Percentiles rank a stretch among this genome's conserved stretches.
Conservation (phyloP, 345 rosid species). For the Euclidium syriacum region DNA sequence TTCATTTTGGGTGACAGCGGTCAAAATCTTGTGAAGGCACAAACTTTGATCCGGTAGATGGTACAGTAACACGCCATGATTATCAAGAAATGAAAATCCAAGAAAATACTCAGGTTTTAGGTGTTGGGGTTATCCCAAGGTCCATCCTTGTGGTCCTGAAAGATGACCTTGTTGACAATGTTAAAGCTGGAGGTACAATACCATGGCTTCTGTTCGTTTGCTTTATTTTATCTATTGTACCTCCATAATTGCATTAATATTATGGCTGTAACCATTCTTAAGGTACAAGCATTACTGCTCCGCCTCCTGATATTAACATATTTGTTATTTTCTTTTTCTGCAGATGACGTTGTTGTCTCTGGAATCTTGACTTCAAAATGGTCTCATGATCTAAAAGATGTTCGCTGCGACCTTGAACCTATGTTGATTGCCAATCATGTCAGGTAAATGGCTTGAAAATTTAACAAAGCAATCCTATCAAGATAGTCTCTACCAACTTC, state of each 20-base stretch:
- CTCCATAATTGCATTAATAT: neutral
- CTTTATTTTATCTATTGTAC: neutral
- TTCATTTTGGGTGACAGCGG: constrained; percentile 41
- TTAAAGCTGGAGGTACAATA: constrained; percentile 89
- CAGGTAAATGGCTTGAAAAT: constrained; percentile 44
- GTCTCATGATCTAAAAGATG: constrained; percentile 92
- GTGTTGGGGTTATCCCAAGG: constrained; percentile 95
- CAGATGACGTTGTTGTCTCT: constrained; percentile 87
- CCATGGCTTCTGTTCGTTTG: constrained; percentile 5
- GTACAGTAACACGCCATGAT: constrained; percentile 70
- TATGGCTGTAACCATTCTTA: neutral
- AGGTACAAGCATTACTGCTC: neutral
- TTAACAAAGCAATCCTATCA: neutral
- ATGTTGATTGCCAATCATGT: constrained; percentile 75
- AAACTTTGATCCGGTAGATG: constrained; percentile 58
- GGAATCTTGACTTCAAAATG: constrained; percentile 88
- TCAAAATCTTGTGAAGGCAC: constrained; percentile 73
- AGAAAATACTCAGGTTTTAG: constrained; percentile 85
- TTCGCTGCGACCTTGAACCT: constrained; percentile 93
- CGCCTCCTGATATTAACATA: neutral
- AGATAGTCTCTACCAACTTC: neutral
- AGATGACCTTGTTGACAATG: constrained; percentile 94
- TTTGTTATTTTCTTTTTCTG: neutral
- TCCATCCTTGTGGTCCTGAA: constrained; percentile 66
- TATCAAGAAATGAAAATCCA: constrained; percentile 95